phyloP scores from a whole-genome alignment of 306 rosid genomes.

The Ormosia semicastrata region DNA sequence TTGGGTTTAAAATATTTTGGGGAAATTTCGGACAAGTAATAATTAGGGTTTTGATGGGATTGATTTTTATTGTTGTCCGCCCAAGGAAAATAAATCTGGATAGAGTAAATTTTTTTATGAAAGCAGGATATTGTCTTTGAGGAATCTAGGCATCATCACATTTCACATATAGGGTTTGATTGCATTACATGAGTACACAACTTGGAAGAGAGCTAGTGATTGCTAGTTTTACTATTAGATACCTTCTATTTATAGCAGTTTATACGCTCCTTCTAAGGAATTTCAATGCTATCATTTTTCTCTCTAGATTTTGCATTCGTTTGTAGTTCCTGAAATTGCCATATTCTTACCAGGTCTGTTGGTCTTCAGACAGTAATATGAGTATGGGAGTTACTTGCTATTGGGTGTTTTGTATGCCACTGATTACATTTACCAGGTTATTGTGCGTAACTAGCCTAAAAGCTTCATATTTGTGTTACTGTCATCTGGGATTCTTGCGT shows the following conservation, averaged over 20 bases:
- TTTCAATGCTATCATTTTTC: background rate
- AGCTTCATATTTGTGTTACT: background rate
- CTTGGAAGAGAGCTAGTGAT: background rate
- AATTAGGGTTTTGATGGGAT: background rate
- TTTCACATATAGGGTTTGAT: background rate
- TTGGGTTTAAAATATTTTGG: background rate
- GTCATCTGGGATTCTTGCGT: background rate
- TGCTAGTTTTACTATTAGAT: background rate
- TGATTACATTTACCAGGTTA: background rate
- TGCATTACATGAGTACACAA: background rate
- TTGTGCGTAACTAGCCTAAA: background rate
- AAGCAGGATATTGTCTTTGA: background rate
- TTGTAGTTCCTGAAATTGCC: background rate
- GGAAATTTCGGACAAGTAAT: background rate
- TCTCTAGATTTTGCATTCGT: background rate
- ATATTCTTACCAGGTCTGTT: constrained; percentile 5
- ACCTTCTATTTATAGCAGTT: background rate
- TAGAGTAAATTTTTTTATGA: background rate
- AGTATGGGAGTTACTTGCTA: background rate
- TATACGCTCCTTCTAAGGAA: constrained; percentile 10
- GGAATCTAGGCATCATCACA: constrained; percentile 8
- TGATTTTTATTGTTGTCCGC: background rate
- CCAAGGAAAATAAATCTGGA: background rate
- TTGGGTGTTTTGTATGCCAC: background rate
- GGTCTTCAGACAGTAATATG: constrained; percentile 1